phyloP scores from a whole-genome alignment of 305 asterid genomes.

The Ruellia speciosa region DNA sequence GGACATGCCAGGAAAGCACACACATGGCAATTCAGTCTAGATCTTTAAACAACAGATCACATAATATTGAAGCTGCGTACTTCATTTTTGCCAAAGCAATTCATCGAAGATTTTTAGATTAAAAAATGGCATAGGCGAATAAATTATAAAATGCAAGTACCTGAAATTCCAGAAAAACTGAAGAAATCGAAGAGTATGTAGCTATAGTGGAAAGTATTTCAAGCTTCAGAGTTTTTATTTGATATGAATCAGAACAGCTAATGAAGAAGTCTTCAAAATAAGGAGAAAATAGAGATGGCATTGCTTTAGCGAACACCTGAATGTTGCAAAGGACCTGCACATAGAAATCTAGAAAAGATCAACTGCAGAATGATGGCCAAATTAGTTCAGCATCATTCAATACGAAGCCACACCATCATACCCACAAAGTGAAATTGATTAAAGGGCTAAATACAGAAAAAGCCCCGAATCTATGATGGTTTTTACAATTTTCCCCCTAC shows the following conservation, averaged over 20 bases:
- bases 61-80: not conserved
- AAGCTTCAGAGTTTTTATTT: slow-evolving; percentile 74
- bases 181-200: slow-evolving; percentile 58
- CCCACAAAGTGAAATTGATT: slow-evolving; percentile 1
- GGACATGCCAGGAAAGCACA: not conserved
- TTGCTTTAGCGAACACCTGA: slow-evolving; percentile 83
- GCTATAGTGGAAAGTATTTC: slow-evolving; percentile 84
- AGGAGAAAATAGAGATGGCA: slow-evolving; percentile 71
- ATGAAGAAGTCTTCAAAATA: slow-evolving; percentile 85
- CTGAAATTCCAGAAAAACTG: slow-evolving; percentile 89
- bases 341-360: slow-evolving; percentile 12
- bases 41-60: not conserved
- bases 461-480: no score
- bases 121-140: not conserved
- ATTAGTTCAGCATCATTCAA: not conserved
- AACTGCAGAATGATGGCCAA: not conserved
- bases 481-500: no score
- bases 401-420: not conserved
- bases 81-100: not conserved
- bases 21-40: not conserved
- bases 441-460: no score
- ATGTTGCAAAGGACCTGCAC: slow-evolving; percentile 88
- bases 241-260: slow-evolving; percentile 70
- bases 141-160: slow-evolving; percentile 30
- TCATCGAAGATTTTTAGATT: not conserved